Percentiles rank a stretch among this genome's conserved stretches.
Conservation (phyloP, 441 rosid genomes). For the Pelargonium australe region DNA sequence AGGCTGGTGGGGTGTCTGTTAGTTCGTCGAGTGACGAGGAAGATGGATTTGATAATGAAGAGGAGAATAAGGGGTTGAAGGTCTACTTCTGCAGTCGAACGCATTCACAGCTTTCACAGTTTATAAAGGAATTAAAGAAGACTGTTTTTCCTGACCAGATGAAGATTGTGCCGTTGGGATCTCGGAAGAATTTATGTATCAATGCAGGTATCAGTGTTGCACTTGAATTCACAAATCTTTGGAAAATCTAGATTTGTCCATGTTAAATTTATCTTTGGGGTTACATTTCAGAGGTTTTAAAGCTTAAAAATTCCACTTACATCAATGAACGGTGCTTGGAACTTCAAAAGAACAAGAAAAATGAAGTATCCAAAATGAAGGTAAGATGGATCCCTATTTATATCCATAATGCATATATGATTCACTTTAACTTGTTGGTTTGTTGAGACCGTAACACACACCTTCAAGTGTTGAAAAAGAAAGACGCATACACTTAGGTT, state of each 20-base stretch:
- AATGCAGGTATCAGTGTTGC: constrained; percentile 46
- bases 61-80: constrained; percentile 40
- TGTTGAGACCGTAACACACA: constrained; percentile 1
- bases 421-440: constrained; percentile 8
- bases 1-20: constrained; percentile 33
- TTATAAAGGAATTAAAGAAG: constrained; percentile 72
- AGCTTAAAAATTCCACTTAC: constrained; percentile 48
- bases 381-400: constrained; percentile 27
- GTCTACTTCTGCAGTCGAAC: constrained; percentile 89
- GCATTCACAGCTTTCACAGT: constrained; percentile 90
- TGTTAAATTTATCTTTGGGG: constrained; percentile 18
- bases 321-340: constrained; percentile 87
- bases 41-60: constrained; percentile 28
- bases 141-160: constrained; percentile 48
- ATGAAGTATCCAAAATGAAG: constrained; percentile 57
- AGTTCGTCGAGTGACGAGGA: constrained; percentile 64
- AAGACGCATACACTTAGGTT: too few relatives aligned
- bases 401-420: constrained; percentile 5
- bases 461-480: too few relatives aligned
- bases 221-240: constrained; percentile 3
- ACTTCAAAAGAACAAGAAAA: constrained; percentile 63
- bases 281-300: constrained; percentile 56
- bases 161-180: constrained; percentile 66
- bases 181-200: constrained; percentile 78
- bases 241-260: background rate